These are phyloP conservation scores for Apiotrichum brassicae DNA, from an alignment of 1,284 basidiomycete genomes.

Conservation along the genomic window DNA sequence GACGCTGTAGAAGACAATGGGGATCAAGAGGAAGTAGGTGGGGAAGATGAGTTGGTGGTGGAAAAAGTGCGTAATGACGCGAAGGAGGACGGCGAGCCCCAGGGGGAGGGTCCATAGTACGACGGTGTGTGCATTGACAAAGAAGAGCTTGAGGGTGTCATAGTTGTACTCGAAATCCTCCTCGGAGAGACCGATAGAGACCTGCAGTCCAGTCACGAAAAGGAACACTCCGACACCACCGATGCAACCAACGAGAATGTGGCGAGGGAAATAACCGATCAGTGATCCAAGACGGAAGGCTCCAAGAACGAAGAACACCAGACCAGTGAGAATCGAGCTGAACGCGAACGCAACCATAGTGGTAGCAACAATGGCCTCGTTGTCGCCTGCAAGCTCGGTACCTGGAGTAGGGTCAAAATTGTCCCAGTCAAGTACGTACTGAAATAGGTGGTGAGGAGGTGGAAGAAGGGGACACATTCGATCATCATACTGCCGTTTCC, in stretches of 20 bases:
- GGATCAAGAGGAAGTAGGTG: conserved; percentile 79
- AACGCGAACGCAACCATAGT: conserved; percentile 85
- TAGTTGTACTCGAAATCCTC: conserved; percentile 68
- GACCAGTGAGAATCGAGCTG: conserved; percentile 84
- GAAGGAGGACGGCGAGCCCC: conserved; percentile 66
- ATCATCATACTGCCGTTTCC: conserved; percentile 99
- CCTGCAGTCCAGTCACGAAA: conserved; percentile 77
- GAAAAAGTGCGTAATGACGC: conserved; percentile 72
- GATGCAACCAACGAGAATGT: conserved; percentile 92
- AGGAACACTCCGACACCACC: conserved; percentile 94
- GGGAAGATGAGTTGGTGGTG: conserved; percentile 91
- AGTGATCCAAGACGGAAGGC: conserved; percentile 73
- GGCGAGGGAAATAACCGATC: conserved; percentile 93
- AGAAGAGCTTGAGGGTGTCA: conserved; percentile 56
- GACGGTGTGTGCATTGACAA: conserved; percentile 58
- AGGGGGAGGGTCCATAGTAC: conserved; percentile 71
- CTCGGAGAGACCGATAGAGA: conserved; percentile 74
- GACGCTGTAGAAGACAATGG: conserved; percentile 74
- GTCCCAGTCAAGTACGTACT: background rate
- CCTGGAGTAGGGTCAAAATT: background rate
- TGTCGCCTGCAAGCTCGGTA: conserved; percentile 62
- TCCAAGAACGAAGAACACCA: conserved; percentile 84
- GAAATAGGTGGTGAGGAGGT: conserved; percentile 78
- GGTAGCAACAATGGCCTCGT: conserved; percentile 72
- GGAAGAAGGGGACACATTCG: conserved; percentile 95